Percentiles rank a stretch among this genome's conserved stretches.
These are phyloP conservation scores for Leishmania gerbilli DNA, from an alignment of 208 protist genomes.

Conservation along the genomic window DNA sequence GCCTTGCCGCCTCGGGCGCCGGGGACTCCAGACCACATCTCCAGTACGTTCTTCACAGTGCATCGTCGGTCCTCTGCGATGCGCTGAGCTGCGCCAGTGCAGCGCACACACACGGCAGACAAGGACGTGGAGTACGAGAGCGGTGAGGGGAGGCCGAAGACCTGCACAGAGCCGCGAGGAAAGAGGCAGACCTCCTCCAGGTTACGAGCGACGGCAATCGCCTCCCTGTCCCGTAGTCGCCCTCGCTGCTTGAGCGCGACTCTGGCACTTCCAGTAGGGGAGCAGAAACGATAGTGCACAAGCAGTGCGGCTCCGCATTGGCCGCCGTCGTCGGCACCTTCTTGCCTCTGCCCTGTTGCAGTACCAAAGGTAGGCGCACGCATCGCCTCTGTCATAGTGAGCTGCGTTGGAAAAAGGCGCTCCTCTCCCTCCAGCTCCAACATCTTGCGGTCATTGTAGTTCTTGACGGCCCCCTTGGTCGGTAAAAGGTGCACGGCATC, in stretches of 20 bases:
- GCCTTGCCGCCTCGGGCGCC: background rate
- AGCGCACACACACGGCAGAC: conserved; percentile 16
- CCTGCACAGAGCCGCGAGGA: conserved; percentile 10
- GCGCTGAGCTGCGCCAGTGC: background rate
- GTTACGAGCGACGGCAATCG: background rate
- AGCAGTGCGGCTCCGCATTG: conserved; percentile 8
- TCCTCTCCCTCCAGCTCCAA: conserved; percentile 57
- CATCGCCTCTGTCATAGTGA: conserved; percentile 20
- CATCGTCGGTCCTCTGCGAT: background rate
- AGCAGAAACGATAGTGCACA: conserved; percentile 18
- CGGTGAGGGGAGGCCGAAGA: conserved; percentile 14
- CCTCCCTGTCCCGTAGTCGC: conserved; percentile 5
- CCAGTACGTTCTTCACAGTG: background rate
- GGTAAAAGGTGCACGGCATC: conserved; percentile 77
- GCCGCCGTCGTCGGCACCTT: too few species aligned
- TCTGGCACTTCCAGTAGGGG: background rate
- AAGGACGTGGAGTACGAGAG: conserved; percentile 22
- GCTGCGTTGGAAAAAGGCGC: conserved; percentile 48
- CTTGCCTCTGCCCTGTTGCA: background rate
- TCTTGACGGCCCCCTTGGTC: conserved; percentile 54
- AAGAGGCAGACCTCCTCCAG: conserved; percentile 19
- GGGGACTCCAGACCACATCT: background rate
- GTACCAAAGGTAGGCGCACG: background rate
- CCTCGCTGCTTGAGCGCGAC: background rate
- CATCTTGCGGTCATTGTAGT: conserved; percentile 76